Percentiles rank a stretch among this genome's conserved stretches.
Evolutionary conservation across 148 eudicot genomes (phyloP).

Genomic region (Simmondsia chinensis): DNA sequence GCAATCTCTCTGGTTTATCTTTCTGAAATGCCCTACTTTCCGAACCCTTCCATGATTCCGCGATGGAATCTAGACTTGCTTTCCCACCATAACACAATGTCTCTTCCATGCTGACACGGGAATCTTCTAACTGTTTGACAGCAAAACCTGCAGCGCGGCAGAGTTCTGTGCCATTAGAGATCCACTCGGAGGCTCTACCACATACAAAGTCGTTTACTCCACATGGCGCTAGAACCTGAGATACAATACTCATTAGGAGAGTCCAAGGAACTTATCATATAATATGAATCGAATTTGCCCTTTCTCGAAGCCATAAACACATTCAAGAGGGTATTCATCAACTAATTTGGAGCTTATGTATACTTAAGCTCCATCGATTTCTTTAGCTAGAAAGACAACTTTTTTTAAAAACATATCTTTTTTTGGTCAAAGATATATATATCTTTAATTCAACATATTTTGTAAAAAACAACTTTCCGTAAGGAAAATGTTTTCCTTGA

Average conservation of each 20-base stretch:
- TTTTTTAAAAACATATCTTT: no score
- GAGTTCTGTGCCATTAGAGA: slow-evolving; percentile 91
- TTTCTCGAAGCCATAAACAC: background rate
- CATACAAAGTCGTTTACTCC: slow-evolving; percentile 86
- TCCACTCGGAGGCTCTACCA: slow-evolving; percentile 92
- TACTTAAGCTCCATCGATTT: no score
- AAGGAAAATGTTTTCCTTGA: no score
- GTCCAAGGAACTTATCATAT: background rate
- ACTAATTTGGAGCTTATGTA: background rate
- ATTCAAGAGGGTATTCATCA: background rate
- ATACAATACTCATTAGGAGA: slow-evolving; percentile 21
- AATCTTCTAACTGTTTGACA: slow-evolving; percentile 38
- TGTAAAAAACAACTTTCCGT: no score
- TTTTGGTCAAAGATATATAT: no score
- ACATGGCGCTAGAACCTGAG: slow-evolving; percentile 86
- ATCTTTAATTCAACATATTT: no score
- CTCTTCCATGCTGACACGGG: slow-evolving; percentile 29
- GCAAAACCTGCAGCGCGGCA: slow-evolving; percentile 84
- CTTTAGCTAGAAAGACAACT: no score
- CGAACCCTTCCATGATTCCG: slow-evolving; percentile 62
- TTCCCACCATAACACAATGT: slow-evolving; percentile 82
- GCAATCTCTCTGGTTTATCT: slow-evolving; percentile 20
- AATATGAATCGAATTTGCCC: background rate
- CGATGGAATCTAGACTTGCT: slow-evolving; percentile 69
- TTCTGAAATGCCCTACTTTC: slow-evolving; percentile 20